Percentiles rank a stretch among this genome's conserved stretches.
Evolutionary conservation across 345 rosid genomes (phyloP).

Genomic region (Syzygium oleosum): DNA sequence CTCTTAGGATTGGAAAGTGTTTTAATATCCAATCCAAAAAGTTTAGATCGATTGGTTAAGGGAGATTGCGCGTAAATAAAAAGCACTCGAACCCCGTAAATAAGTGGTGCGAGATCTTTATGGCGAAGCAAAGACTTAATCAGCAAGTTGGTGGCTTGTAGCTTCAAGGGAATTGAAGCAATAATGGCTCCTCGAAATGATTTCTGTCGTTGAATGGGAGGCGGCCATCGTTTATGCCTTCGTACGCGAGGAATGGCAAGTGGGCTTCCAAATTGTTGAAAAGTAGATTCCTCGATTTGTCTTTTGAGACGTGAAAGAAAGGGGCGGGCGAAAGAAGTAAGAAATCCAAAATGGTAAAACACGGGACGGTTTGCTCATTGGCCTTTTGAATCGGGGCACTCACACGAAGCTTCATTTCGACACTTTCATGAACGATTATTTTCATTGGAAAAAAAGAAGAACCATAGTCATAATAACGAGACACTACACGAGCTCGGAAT

Average conservation of each 20-base stretch:
- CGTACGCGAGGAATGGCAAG: neutral
- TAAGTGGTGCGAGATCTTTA: neutral
- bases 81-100: neutral
- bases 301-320: neutral
- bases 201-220: neutral
- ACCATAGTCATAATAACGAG: neutral
- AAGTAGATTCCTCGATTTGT: neutral
- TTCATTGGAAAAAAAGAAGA: neutral
- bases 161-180: neutral
- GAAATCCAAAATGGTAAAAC: neutral
- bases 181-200: neutral
- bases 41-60: fast-evolving
- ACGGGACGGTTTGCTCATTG: neutral
- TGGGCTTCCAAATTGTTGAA: neutral
- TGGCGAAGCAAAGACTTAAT: neutral
- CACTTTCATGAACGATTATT: neutral
- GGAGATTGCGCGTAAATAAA: fast-evolving
- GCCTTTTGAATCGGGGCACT: neutral
- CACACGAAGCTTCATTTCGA: neutral
- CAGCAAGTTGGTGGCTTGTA: neutral
- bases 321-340: neutral
- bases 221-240: neutral
- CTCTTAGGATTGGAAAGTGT: neutral
- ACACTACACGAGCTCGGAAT: neutral
- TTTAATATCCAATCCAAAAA: neutral